Evolutionary conservation across 148 eudicot species (phyloP).

Genomic region (Arbutus unedo): DNA sequence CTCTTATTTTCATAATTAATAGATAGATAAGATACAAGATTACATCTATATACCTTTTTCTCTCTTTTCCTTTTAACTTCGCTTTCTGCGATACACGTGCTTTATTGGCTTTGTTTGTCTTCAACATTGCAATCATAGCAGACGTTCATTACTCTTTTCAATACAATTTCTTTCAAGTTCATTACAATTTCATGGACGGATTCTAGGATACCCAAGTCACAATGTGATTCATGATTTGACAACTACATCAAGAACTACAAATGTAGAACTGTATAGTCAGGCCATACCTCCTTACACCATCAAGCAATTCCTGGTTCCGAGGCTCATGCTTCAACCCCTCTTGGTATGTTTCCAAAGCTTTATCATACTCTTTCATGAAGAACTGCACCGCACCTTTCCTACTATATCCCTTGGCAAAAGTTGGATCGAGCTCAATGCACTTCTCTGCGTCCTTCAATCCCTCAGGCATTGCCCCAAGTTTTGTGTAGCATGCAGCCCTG

Average conservation of each 20-base stretch:
- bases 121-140: too few species aligned
- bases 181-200: too few species aligned
- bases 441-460: slow-evolving; percentile 96
- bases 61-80: too few species aligned
- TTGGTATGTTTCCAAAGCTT: slow-evolving; percentile 92
- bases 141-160: too few species aligned
- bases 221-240: not conserved
- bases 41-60: too few species aligned
- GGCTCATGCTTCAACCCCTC: slow-evolving; percentile 83
- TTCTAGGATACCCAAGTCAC: too few species aligned
- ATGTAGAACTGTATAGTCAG: not conserved
- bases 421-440: slow-evolving; percentile 95
- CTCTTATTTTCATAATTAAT: too few species aligned
- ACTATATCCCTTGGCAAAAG: slow-evolving; percentile 83
- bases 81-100: too few species aligned
- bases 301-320: slow-evolving; percentile 68
- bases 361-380: slow-evolving; percentile 93
- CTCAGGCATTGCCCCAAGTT: slow-evolving; percentile 89
- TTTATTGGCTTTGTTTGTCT: too few species aligned
- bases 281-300: slow-evolving; percentile 77
- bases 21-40: too few species aligned
- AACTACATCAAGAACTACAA: not conserved
- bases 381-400: slow-evolving; percentile 92
- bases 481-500: slow-evolving; percentile 93
- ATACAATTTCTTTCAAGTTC: too few species aligned